Conservation (phyloP, 352 stramenopile species). For the Phytophthora cryptogea region DNA sequence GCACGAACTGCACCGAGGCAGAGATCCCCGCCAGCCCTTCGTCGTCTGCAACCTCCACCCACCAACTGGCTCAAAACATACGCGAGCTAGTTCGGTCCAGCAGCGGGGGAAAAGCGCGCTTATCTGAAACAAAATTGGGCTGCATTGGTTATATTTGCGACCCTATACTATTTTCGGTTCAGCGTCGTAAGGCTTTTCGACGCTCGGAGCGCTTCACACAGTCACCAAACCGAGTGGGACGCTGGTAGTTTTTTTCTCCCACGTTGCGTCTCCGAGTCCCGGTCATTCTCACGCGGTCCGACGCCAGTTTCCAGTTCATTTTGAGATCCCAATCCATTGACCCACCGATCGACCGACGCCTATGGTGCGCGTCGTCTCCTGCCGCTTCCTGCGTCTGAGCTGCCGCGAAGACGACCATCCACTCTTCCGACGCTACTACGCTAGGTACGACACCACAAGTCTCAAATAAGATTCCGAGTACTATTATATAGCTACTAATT, state of each 20-base stretch:
- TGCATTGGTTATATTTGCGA: not conserved
- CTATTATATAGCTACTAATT: too few relatives aligned
- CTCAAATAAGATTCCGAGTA: too few relatives aligned
- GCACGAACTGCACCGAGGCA: too few relatives aligned
- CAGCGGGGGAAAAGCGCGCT: not conserved
- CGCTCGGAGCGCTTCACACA: too few relatives aligned
- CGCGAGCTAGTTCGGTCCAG: too few relatives aligned
- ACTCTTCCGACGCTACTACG: slow-evolving; percentile 34
- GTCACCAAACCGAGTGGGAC: too few relatives aligned
- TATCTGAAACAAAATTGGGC: slow-evolving; percentile 1
- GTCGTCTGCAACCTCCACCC: not conserved
- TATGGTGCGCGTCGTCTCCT: not conserved
- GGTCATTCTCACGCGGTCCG: not conserved
- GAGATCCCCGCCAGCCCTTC: too few relatives aligned
- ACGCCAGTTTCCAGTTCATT: not conserved
- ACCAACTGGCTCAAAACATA: too few relatives aligned
- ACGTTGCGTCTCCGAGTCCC: not conserved
- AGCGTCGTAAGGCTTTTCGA: not conserved
- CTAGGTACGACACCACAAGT: slow-evolving; percentile 17
- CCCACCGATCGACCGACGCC: too few relatives aligned
- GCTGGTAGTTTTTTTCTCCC: too few relatives aligned
- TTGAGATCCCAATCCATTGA: too few relatives aligned
- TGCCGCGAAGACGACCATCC: slow-evolving; percentile 33
- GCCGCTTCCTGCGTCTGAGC: slow-evolving; percentile 29
- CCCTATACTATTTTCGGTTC: not conserved